A percentile compares a stretch with the other conserved stretches of the same genome.
Evolutionary conservation across 2,329 filamentous ascomycete species (phyloP).

Genomic region (Tothia fuscella): DNA sequence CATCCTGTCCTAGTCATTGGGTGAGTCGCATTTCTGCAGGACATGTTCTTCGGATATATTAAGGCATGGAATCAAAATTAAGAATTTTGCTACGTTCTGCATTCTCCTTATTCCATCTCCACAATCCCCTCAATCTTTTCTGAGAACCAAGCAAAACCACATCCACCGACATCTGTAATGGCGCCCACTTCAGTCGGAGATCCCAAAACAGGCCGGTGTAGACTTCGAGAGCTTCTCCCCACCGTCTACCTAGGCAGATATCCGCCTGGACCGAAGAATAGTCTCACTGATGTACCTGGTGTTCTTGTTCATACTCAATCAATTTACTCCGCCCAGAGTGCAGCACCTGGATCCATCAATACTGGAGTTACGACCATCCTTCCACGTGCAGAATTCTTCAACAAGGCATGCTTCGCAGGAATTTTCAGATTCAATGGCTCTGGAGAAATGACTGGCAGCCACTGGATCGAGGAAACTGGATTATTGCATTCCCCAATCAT

Average conservation of each 20-base stretch:
- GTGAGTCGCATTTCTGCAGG: too few species aligned
- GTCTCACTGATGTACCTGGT: constrained; percentile 32
- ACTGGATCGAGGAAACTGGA: constrained; percentile 52
- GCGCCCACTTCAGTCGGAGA: too few species aligned
- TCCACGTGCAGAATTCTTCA: constrained; percentile 30
- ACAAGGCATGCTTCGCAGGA: constrained; percentile 30
- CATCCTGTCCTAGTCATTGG: too few species aligned
- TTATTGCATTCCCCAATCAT: constrained; percentile 47
- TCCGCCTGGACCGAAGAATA: constrained; percentile 28
- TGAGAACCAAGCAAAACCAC: too few species aligned
- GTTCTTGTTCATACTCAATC: constrained; percentile 31
- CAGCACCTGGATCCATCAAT: constrained; percentile 19
- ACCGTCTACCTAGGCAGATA: constrained; percentile 25
- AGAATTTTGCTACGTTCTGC: too few species aligned
- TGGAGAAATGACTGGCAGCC: constrained; percentile 49
- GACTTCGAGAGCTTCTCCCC: constrained; percentile 28
- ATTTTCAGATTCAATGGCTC: constrained; percentile 52
- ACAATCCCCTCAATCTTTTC: too few species aligned
- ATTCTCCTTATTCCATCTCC: too few species aligned
- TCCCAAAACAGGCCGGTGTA: too few species aligned
- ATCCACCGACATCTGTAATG: too few species aligned
- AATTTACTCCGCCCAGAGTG: constrained; percentile 20
- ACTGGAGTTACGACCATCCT: constrained; percentile 35
- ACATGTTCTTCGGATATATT: too few species aligned
- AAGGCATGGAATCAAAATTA: too few species aligned